Evolutionary conservation across 2,329 filamentous ascomycete genomes (phyloP).

Genomic region (Alternaria brassicicola): DNA sequence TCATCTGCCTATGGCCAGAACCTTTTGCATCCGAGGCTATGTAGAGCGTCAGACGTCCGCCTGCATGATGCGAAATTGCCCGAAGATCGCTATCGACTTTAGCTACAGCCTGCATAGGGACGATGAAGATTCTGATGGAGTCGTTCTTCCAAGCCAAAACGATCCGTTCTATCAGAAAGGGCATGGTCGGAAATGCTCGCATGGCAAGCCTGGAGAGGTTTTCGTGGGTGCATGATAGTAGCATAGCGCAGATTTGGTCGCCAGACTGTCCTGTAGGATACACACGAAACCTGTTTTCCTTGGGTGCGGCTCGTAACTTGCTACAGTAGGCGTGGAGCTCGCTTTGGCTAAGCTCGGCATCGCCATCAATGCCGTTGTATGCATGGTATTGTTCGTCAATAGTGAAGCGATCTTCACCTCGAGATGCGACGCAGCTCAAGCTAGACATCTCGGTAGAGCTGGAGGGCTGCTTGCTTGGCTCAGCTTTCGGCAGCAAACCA

Average conservation of each 20-base stretch:
- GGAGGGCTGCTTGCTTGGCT: constrained; percentile 13
- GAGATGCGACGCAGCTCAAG: constrained; percentile 33
- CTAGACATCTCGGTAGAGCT: constrained; percentile 28
- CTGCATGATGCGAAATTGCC: constrained; percentile 43
- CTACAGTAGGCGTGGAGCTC: constrained; percentile 58
- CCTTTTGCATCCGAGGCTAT: constrained; percentile 41
- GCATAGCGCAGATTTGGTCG: constrained; percentile 52
- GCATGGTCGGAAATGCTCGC: constrained; percentile 55
- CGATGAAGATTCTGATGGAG: constrained; percentile 42
- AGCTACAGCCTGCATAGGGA: constrained; percentile 40
- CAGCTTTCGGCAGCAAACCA: constrained; percentile 22
- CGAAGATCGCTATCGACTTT: constrained; percentile 45
- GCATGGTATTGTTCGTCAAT: constrained; percentile 49
- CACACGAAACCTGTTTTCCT: constrained; percentile 52
- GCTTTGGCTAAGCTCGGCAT: constrained; percentile 58
- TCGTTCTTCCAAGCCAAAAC: constrained; percentile 44
- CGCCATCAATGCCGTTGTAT: constrained; percentile 52
- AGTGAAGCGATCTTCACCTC: constrained; percentile 27
- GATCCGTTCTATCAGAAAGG: constrained; percentile 38
- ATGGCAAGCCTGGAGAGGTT: constrained; percentile 41
- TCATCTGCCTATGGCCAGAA: constrained; percentile 28
- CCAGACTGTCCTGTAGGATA: constrained; percentile 51
- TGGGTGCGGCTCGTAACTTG: constrained; percentile 49
- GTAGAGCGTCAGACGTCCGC: constrained; percentile 38
- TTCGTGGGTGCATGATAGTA: constrained; percentile 49